Percentiles rank a stretch among this genome's conserved stretches.
phyloP scores from a whole-genome alignment of 2,329 filamentous ascomycete genomes.

The Colletotrichum destructivum region DNA sequence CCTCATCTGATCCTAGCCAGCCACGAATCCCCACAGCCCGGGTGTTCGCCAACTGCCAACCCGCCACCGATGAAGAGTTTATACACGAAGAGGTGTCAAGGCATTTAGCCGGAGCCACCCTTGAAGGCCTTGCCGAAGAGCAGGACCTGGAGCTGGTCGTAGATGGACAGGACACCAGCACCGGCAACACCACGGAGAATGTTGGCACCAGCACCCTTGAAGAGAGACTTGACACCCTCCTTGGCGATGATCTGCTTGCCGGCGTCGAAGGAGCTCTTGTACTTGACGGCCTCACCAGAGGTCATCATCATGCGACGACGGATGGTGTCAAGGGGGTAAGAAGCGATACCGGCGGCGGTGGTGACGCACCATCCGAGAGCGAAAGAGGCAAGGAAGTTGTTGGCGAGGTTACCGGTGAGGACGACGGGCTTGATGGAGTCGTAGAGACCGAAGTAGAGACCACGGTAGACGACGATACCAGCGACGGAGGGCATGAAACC shows the following conservation, averaged over 20 bases:
- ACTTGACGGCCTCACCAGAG: slow-evolving; percentile 97
- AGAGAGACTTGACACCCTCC: slow-evolving; percentile 98
- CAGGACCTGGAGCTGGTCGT: slow-evolving; percentile 99
- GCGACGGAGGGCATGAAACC: slow-evolving; percentile 99
- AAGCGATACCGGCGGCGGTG: slow-evolving; percentile 99
- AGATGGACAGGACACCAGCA: slow-evolving; percentile 99
- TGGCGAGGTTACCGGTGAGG: slow-evolving; percentile 90
- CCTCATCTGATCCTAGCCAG: slow-evolving; percentile 46
- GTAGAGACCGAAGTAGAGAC: slow-evolving; percentile 99
- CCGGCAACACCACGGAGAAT: slow-evolving; percentile 99
- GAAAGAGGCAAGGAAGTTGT: slow-evolving; percentile 99
- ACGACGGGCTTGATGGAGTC: slow-evolving; percentile 99
- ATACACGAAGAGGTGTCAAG: slow-evolving; percentile 57
- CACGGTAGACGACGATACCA: slow-evolving; percentile 99
- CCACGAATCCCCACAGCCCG: slow-evolving; percentile 53
- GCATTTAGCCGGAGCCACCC: slow-evolving; percentile 66
- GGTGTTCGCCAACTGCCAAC: slow-evolving; percentile 51
- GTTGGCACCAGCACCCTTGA: slow-evolving; percentile 99
- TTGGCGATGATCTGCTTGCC: slow-evolving; percentile 96
- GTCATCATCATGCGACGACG: slow-evolving; percentile 99
- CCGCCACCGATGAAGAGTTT: slow-evolving; percentile 54
- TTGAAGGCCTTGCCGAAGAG: slow-evolving; percentile 99
- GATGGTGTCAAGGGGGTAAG: slow-evolving; percentile 99
- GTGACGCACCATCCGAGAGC: slow-evolving; percentile 98
- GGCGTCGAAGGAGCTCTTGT: slow-evolving; percentile 96